Conservation (phyloP, 2,329 filamentous ascomycete genomes). For the Penicillium sp. region DNA sequence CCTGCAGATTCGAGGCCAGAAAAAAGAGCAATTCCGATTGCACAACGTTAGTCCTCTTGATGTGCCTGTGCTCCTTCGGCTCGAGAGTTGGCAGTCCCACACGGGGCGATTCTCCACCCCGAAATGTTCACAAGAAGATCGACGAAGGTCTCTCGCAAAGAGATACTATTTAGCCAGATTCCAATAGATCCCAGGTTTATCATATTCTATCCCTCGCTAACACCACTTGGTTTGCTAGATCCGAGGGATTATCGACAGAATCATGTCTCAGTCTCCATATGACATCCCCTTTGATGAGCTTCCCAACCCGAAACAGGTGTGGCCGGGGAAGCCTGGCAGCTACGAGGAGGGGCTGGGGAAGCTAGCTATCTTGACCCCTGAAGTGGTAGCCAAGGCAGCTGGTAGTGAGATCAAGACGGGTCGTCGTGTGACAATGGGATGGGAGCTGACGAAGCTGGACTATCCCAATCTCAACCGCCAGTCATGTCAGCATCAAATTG, state of each 20-base stretch:
- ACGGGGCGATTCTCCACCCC: neutral
- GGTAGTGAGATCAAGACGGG: conserved; percentile 57
- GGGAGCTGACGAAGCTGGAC: conserved; percentile 62
- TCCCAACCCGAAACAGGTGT: conserved; percentile 54
- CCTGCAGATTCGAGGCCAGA: neutral
- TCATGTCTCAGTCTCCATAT: conserved; percentile 25
- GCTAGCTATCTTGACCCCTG: conserved; percentile 56
- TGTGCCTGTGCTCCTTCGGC: neutral
- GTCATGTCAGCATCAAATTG: conserved; percentile 56
- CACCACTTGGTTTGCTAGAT: neutral
- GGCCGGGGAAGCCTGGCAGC: conserved; percentile 51
- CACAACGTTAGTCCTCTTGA: neutral
- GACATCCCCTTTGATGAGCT: conserved; percentile 50
- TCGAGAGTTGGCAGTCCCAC: neutral
- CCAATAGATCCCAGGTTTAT: neutral
- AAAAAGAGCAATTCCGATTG: neutral
- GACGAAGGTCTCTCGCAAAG: neutral
- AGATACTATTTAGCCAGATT: neutral
- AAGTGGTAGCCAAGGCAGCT: conserved; percentile 56
- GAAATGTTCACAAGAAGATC: neutral
- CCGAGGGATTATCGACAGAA: neutral
- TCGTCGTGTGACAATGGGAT: conserved; percentile 56
- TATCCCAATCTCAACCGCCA: conserved; percentile 59
- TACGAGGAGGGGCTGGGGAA: conserved; percentile 59
- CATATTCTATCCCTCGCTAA: neutral